Base-by-base conservation (phyloP, 2,329 filamentous ascomycete genomes). In the Aschersonia sp. region DNA sequence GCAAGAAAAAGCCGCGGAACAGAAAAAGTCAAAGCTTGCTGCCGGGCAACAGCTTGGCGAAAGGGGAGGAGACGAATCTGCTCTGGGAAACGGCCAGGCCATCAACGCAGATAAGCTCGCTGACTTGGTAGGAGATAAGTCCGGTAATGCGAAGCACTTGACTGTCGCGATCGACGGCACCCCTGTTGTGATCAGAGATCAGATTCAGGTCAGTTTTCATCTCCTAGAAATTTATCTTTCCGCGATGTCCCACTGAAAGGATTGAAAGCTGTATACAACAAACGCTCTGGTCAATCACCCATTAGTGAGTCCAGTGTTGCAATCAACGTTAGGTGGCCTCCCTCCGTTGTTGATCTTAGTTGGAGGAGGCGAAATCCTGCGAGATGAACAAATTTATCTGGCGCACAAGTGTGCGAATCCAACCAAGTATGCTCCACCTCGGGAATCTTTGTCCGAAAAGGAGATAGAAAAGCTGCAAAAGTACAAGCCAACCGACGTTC, bases 331-430 rank as follows among this genome's bases (percentile, higher is more conserved):
- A 0, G 92, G 92, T 42, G 92, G 92, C 0, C 72, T 98, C 4
- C 89, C 89, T 0, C 92, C 92, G 0, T 68, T 97, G 31, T 72
- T 95, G 5, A 83, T 98, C 42, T 79, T 95, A 60, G 82, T 83
- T 1, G 92, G 90, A 4, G 89, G 90, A 5, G 89, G 85, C 1
- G 92, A 98, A 61, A 75, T 94, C 45, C 72, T 98, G 14, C 79
- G 87, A 10, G 92, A 98, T 57, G 92, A 98, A 64, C 92, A 97
- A 60, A 86, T 97, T 46, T 96, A 94, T 53, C 59, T 97, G 11
- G 92, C 90, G 0, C 92, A 98, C 64, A 97, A 97, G 64, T 89
- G 87, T 42, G 89, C 92, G 10, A 80, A 94, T 54, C 92, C 92
- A 0, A 61, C 73, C 30, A 76, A 78, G 50, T 97, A 94, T 56